Conservation (phyloP, 306 rosid genomes). For the Dryas octopetala region DNA sequence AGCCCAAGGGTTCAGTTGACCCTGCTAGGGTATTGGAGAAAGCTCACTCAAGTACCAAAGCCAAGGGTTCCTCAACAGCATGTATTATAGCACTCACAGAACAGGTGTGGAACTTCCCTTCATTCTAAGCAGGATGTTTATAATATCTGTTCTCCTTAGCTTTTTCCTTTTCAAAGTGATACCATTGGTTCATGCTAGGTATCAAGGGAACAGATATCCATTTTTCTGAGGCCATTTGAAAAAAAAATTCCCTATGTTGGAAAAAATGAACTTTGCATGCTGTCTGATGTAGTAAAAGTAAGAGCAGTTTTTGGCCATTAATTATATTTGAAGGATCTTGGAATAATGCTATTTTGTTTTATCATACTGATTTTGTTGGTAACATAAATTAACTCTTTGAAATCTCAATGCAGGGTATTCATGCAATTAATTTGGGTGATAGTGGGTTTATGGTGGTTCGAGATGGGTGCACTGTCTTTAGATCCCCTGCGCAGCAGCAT, state of each 20-base stretch:
- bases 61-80: conserved; percentile 94
- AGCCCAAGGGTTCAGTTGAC: conserved; percentile 93
- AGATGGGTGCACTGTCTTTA: conserved; percentile 84
- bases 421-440: conserved; percentile 95
- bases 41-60: conserved; percentile 90
- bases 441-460: conserved; percentile 97
- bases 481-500: conserved; percentile 97
- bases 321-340: background rate
- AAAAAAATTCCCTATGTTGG: background rate
- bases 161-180: background rate
- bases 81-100: conserved; percentile 93
- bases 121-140: background rate
- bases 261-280: background rate
- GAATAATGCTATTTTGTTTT: background rate
- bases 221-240: background rate
- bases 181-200: conserved; percentile 3
- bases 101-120: conserved; percentile 48
- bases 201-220: background rate
- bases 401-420: conserved; percentile 61
- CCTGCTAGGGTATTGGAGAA: conserved; percentile 93
- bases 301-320: background rate
- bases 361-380: background rate
- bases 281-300: background rate
- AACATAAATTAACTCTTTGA: conserved; percentile 23
- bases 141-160: background rate